These are phyloP conservation scores for Fusarium pseudonygamai DNA, from an alignment of 2,329 filamentous ascomycete genomes.

Conservation along the genomic window DNA sequence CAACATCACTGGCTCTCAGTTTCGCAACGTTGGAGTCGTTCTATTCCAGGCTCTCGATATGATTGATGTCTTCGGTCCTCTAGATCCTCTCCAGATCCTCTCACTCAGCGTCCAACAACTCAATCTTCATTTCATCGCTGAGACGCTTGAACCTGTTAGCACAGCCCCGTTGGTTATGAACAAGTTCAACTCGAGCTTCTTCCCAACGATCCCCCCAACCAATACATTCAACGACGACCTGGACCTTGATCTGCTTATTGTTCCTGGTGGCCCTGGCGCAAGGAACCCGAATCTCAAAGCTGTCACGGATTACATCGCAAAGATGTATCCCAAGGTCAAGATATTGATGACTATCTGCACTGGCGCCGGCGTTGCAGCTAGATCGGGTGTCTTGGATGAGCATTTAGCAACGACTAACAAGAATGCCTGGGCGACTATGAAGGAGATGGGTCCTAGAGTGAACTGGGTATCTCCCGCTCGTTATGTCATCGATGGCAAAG, in stretches of 20 bases:
- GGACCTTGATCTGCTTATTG: conserved; percentile 66
- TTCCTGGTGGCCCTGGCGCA: conserved; percentile 70
- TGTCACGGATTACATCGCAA: conserved; percentile 46
- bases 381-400: conserved; percentile 68
- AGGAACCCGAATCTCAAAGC: conserved; percentile 52
- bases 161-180: conserved; percentile 47
- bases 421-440: conserved; percentile 60
- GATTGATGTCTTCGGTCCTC: conserved; percentile 58
- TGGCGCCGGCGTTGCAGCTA: conserved; percentile 66
- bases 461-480: conserved; percentile 70
- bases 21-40: conserved; percentile 52
- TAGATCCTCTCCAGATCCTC: conserved; percentile 56
- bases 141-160: conserved; percentile 53
- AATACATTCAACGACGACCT: conserved; percentile 63
- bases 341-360: conserved; percentile 74
- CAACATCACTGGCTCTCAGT: conserved; percentile 30
- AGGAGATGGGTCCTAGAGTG: conserved; percentile 58
- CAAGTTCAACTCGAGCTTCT: conserved; percentile 49
- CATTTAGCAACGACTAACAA: conserved; percentile 74
- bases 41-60: conserved; percentile 57
- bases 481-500: conserved; percentile 72
- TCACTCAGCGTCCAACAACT: conserved; percentile 46
- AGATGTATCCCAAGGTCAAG: conserved; percentile 57
- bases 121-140: conserved; percentile 54
- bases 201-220: conserved; percentile 51